Evolutionary conservation across 495 filamentous ascomycete species (phyloP), one percentile per base, ranked within the genome.

Genomic region (Neurospora tetrasperma): DNA sequence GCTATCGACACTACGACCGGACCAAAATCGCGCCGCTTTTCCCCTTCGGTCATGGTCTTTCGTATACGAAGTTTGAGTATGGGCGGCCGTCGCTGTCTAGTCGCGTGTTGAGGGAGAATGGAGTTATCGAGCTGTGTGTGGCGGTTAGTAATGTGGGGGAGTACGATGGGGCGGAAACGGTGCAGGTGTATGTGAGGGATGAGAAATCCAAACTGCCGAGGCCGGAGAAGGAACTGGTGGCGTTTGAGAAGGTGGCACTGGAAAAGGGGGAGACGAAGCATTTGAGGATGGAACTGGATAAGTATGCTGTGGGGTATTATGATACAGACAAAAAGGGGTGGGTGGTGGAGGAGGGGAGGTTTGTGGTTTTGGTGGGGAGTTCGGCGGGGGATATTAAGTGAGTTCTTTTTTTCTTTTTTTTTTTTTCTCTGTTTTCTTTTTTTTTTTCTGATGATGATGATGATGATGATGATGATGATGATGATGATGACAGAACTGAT

Each of bases 1-100:
- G 93, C 3, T 96, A 97, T 79, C 85, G 91, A 3, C 91, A 92
- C 82, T 97, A 93, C 82, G 93, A 97, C 78, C 88, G 89, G 66
- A 79, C 86, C n/a, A 82, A 87, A 14, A 83, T 91, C 42, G 80
- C 83, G 1, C 89, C 92, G 0, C 85, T 91, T 0, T 96, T 96
- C 82, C 85, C 90, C 68, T 96, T 97, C 77, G 93, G 93, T 62
- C 89, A 95, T 78, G 93, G 93, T 27, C 87, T 97, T 11, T 93
- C 90, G 0, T 96, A 96, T 80, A 93, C 93, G 0, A 89, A 85
- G 6, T 96, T 96, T 78, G 80, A 84, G 41, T 93, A 93, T 78
- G 88, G 88, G 14, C 82, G 88, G 27, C 87, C 92, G 20, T 84
- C 82, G 1, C 83, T 90, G 69, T 85, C 78, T 73, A 76, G 73